Conservation (phyloP, 176 grass and related monocot genomes). For the Otatea glauca region DNA sequence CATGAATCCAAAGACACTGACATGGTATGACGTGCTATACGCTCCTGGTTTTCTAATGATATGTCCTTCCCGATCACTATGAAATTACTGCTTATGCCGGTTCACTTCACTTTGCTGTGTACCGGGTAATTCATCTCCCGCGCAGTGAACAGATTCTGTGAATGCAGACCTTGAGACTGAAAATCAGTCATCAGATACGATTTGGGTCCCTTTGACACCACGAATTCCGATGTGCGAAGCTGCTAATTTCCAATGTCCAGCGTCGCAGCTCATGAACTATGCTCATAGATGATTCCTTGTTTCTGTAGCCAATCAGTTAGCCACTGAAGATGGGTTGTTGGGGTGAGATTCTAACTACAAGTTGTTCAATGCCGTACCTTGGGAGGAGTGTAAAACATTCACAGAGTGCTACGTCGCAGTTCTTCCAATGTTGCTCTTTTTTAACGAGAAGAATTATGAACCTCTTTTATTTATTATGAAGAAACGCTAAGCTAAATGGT, state of each 20-base stretch:
- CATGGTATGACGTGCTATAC: constrained; percentile 35
- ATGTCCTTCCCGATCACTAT: not conserved
- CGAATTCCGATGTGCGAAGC: not conserved
- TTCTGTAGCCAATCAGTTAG: not conserved
- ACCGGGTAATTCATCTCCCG: constrained; percentile 28
- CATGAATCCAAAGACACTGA: constrained; percentile 29
- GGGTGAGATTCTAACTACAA: not conserved
- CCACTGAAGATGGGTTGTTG: not conserved
- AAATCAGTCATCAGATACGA: constrained; percentile 21
- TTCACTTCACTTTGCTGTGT: constrained; percentile 6
- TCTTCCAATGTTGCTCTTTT: not conserved
- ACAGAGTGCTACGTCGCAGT: not conserved
- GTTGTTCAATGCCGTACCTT: not conserved
- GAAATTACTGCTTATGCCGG: not conserved
- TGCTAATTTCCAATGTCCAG: not conserved
- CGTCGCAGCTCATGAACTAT: not conserved
- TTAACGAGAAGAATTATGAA: not conserved
- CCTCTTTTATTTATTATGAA: not conserved
- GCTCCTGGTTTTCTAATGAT: not conserved
- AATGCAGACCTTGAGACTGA: constrained; percentile 14
- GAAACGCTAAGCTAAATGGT: too few relatives aligned
- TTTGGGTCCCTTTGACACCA: not conserved
- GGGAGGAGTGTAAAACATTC: not conserved
- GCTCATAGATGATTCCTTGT: not conserved
- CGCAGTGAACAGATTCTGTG: not conserved